phyloP scores from a whole-genome alignment of 2,329 filamentous ascomycete genomes.

The Aspergillus brasiliensis region DNA sequence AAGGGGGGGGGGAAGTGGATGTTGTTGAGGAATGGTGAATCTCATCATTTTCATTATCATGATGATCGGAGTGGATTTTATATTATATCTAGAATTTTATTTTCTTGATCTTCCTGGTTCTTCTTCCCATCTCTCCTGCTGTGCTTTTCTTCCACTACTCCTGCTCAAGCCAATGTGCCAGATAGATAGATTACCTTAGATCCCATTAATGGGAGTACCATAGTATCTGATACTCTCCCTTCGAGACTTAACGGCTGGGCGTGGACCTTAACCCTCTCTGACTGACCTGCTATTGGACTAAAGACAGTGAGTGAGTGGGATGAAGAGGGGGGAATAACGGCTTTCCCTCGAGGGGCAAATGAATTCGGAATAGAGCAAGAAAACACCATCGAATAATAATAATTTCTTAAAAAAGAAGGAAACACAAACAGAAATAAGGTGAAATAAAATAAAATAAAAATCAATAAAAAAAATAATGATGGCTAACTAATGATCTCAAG shows the following conservation, averaged over 20 bases:
- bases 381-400: not conserved
- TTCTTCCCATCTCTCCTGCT: too few species aligned
- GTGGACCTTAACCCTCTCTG: too few species aligned
- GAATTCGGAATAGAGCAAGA: too few species aligned
- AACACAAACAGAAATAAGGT: constrained; percentile 5
- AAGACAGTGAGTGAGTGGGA: not conserved
- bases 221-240: too few species aligned
- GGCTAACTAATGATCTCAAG: constrained; percentile 4
- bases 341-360: not conserved
- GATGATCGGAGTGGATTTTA: not conserved
- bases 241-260: too few species aligned
- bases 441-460: constrained; percentile 18
- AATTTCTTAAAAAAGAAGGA: not conserved
- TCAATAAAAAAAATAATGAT: constrained; percentile 10
- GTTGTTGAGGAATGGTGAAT: too few species aligned
- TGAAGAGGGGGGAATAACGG: not conserved
- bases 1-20: not conserved
- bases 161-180: too few species aligned
- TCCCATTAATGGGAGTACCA: too few species aligned
- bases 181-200: too few species aligned
- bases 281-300: too few species aligned
- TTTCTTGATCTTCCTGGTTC: too few species aligned
- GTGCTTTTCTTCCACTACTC: too few species aligned
- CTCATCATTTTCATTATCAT: not conserved
- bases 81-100: not conserved